Evolutionary conservation across 2,329 filamentous ascomycete species (phyloP), one percentile per base, ranked within the genome.

Genomic region (Pyrenophora tritici-repentis): DNA sequence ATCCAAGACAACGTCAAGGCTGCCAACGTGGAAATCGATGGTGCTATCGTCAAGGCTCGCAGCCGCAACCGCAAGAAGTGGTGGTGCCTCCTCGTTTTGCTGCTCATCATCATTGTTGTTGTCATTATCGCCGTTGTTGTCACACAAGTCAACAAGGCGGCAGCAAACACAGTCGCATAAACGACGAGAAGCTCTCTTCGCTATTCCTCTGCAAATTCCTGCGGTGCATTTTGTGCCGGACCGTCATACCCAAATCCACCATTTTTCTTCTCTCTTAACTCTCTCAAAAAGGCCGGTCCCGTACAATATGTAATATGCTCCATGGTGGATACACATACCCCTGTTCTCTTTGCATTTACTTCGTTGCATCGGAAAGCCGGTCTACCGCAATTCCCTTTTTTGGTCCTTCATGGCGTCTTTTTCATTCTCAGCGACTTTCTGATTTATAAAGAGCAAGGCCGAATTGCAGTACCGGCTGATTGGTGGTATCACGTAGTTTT

Each of bases 41-140:
- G 83, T n/a, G 92, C 92, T 10, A 89, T 96, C 56, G 81, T 83
- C 55, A 96, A 90, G 62, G 93, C 93, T 7, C 82, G 88, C 45
- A 61, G 59, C 56, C 66, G 70, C 47, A 72, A 84, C 85, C 63
- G 90, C 88, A 96, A 95, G 91, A 97, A 97, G 88, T 97, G 91
- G 92, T 92, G 89, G 73, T 96, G 91, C 80, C 77, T 96, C 62
- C 86, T 87, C 66, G 90, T 97, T 67, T 78, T 81, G 63, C 58
- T 75, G 40, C 56, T 74, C 57, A 66, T 71, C 55, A 61, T 72
- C 50, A 67, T 71, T 38, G 58, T 71, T 47, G 62, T 78, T 55
- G 71, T 75, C 47, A 55, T 78, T 39, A 68, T 78, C 44, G 70
- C 66, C 24, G 73, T 73, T 22, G 65, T 73, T 3, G 69, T 73